Evolutionary conservation across 2,329 filamentous ascomycete genomes (phyloP), one percentile per base, ranked within the genome.

Genomic region (Talaromyces sp.): DNA sequence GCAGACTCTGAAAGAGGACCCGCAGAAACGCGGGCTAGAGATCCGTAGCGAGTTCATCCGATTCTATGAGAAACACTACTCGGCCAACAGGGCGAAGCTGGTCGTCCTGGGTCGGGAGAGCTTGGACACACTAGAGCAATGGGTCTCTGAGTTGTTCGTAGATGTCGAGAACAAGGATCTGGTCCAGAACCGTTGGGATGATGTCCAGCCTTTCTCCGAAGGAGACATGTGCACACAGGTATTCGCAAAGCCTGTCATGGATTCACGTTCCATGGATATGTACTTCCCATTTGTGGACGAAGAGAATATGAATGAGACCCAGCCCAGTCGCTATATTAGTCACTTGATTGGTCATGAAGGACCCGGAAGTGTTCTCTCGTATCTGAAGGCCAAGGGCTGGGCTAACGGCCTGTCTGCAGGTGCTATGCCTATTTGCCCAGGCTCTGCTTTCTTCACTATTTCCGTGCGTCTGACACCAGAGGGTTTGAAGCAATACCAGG

Each of bases 341-440:
- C 92, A 97, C 67, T 77, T 97, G 48, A 89, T 97, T 57, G 92
- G 92, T 4, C 92, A 97, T 63, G 92, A 97, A 71, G 91, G 92
- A 0, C 92, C 92, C 1, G 92, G 92, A 3, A 96, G 92, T 71
- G 89, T 97, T 65, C 85, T 97, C 75, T 86, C 91, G 2, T 91
- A 94, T 70, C 82, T 96, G 72, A 96, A 96, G 71, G 86, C 84
- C 22, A 94, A 92, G 72, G 92, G 92, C 7, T 96, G 91, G 90
- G 91, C 88, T 3, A 95, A 92, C 64, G 85, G 86, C 2, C 78
- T 97, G 2, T 90, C 88, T 41, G 89, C 91, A 35, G 91, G 91
- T 32, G 83, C 86, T 7, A 87, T 87, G 66, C 79, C 85, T 0
- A 77, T 96, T 36, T 95, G 91, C 64, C 88, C 90, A 3, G 92